phyloP scores from a whole-genome alignment of 768 basidiomycete species.

The Mycena indigotica region DNA sequence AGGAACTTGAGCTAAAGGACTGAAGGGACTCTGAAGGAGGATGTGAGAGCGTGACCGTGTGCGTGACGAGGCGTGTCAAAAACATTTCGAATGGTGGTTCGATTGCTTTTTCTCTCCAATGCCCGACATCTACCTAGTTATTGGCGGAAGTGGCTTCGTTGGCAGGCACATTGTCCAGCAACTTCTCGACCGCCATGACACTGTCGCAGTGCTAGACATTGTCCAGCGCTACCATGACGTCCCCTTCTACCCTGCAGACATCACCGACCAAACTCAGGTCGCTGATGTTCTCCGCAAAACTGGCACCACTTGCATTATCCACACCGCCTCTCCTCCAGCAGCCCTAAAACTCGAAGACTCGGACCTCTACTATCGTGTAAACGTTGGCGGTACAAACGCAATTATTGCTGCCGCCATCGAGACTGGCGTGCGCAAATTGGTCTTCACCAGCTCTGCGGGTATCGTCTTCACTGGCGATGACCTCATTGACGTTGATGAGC shows the following conservation, averaged over 20 bases:
- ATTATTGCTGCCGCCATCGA: slow-evolving; percentile 81
- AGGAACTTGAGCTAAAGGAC: no score
- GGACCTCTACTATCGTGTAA: slow-evolving; percentile 86
- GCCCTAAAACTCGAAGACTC: slow-evolving; percentile 52
- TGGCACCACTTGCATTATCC: slow-evolving; percentile 87
- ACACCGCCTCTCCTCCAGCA: slow-evolving; percentile 87
- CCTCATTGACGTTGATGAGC: slow-evolving; percentile 86
- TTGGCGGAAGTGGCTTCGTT: slow-evolving; percentile 92
- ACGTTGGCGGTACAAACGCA: slow-evolving; percentile 87
- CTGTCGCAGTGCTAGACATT: slow-evolving; percentile 87
- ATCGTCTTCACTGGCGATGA: slow-evolving; percentile 85
- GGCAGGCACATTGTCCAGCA: slow-evolving; percentile 90
- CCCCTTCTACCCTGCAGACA: slow-evolving; percentile 87
- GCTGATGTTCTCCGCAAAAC: slow-evolving; percentile 76
- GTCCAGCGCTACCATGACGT: slow-evolving; percentile 88
- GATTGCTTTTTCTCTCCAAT: not conserved
- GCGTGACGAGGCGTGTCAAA: no score
- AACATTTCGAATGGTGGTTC: not conserved
- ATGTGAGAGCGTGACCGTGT: no score
- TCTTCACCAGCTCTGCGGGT: slow-evolving; percentile 93
- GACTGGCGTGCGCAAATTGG: slow-evolving; percentile 77
- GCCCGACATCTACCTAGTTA: slow-evolving; percentile 79
- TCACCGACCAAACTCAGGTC: slow-evolving; percentile 76
- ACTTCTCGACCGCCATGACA: slow-evolving; percentile 75
- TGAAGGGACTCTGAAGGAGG: no score